phyloP scores from a whole-genome alignment of 1,284 basidiomycete genomes.

The Binderoboletus segoi region DNA sequence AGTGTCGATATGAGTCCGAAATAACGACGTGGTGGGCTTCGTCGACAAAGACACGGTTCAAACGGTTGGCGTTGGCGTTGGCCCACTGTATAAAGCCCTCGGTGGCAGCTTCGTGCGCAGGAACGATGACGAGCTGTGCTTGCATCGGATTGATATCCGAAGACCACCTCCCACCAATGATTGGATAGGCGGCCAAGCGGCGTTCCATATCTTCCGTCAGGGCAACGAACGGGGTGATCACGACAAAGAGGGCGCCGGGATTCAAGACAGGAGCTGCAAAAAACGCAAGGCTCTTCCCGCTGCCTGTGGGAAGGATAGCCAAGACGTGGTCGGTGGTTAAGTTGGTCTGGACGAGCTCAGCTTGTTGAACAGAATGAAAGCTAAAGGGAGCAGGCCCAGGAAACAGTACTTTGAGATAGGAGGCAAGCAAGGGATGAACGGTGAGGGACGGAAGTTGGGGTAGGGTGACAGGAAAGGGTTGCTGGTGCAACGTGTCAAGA shows the following conservation, averaged over 20 bases:
- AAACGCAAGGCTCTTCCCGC: conserved; percentile 17
- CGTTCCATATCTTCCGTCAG: conserved; percentile 8
- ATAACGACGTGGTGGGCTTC: conserved; percentile 26
- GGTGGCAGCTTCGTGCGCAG: conserved; percentile 7
- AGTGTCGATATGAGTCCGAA: conserved; percentile 11
- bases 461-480: too few species aligned
- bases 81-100: conserved; percentile 3
- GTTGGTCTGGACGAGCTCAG: too few species aligned
- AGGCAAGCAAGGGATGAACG: too few species aligned
- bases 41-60: conserved; percentile 19
- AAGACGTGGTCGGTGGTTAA: too few species aligned
- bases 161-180: neutral
- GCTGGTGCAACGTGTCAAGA: too few species aligned
- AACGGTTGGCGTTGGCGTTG: rapidly evolving
- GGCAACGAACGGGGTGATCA: conserved; percentile 16
- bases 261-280: conserved; percentile 13
- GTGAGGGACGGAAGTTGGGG: too few species aligned
- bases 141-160: neutral
- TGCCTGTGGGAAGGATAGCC: too few species aligned
- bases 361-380: too few species aligned
- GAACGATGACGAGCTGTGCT: conserved; percentile 6
- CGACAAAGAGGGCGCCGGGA: conserved; percentile 12
- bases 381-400: too few species aligned
- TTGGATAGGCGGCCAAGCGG: neutral
- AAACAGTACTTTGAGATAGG: too few species aligned